Percentiles rank a stretch among this genome's conserved stretches.
phyloP scores from a whole-genome alignment of 345 rosid genomes.

The Ceriops tagal region DNA sequence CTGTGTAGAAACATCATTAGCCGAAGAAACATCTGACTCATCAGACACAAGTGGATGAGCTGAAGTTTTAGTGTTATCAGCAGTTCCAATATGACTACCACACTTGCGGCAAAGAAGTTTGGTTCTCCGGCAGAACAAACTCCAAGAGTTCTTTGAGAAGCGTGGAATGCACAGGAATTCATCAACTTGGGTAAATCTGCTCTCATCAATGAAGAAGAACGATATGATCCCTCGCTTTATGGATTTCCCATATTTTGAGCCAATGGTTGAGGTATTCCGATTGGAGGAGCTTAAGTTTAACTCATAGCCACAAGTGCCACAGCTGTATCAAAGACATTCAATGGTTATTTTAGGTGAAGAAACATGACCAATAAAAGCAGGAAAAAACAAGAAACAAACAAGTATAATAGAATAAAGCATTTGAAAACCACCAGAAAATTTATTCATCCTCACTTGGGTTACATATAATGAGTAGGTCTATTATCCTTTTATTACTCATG shows the following conservation, averaged over 20 bases:
- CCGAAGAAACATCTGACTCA: constrained; percentile 43
- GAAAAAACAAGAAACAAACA: neutral
- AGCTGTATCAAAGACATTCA: constrained; percentile 44
- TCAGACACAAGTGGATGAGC: constrained; percentile 44
- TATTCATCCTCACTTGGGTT: neutral
- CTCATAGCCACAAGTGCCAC: constrained; percentile 92
- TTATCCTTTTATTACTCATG: neutral
- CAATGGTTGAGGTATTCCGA: constrained; percentile 74
- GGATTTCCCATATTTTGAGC: constrained; percentile 86
- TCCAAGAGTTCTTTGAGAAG: constrained; percentile 59
- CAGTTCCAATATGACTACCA: constrained; percentile 67
- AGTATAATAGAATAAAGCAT: neutral
- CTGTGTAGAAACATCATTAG: constrained; percentile 28
- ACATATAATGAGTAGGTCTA: too few relatives aligned
- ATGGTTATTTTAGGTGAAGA: too few relatives aligned
- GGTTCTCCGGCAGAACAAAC: constrained; percentile 63
- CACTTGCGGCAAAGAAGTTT: constrained; percentile 95
- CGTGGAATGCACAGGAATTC: constrained; percentile 81
- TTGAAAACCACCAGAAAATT: neutral
- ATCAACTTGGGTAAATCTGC: constrained; percentile 78
- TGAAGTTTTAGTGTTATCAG: constrained; percentile 47
- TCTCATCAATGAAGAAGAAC: constrained; percentile 69
- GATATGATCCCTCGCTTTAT: constrained; percentile 90
- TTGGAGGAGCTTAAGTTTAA: constrained; percentile 82
- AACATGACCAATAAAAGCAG: too few relatives aligned